phyloP scores from a whole-genome alignment of 768 basidiomycete genomes.

The Macrocybe gigantea region DNA sequence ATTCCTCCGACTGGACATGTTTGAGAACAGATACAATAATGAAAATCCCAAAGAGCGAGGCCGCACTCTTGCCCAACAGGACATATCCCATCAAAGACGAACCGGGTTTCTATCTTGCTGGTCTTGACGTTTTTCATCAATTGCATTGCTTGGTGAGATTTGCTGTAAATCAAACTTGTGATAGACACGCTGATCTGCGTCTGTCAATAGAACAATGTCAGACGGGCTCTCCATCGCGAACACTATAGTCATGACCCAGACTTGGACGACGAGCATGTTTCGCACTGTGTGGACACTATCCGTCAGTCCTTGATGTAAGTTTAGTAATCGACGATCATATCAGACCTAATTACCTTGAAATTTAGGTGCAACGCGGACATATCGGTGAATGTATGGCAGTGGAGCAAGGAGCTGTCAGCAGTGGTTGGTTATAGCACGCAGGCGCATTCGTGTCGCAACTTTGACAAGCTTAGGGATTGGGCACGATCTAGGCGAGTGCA shows the following conservation, averaged over 20 bases:
- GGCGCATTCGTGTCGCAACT: conserved; percentile 12
- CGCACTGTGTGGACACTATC: conserved; percentile 15
- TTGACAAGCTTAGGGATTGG: conserved; percentile 12
- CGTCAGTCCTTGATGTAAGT: conserved; percentile 16
- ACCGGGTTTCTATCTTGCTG: conserved; percentile 16
- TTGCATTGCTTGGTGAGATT: conserved; percentile 21
- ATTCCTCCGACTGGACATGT: neutral
- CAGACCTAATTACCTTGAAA: neutral
- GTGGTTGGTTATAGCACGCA: conserved; percentile 11
- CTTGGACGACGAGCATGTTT: conserved; percentile 11
- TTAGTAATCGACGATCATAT: conserved; percentile 1
- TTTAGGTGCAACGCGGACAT: neutral
- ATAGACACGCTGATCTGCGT: neutral
- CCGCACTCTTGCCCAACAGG: conserved; percentile 13
- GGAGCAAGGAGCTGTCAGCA: conserved; percentile 2
- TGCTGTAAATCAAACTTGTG: neutral
- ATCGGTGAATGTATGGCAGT: conserved; percentile 15
- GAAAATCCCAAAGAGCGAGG: conserved; percentile 15
- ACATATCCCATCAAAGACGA: conserved; percentile 18
- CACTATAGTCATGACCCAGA: conserved; percentile 12
- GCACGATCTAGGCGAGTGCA: conserved; percentile 1
- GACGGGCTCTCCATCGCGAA: conserved; percentile 12
- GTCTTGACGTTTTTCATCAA: conserved; percentile 22
- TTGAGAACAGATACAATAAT: conserved; percentile 8
- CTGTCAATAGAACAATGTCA: conserved; percentile 10